Base-by-base conservation (phyloP, 208 protist species). In the Wallacemonas sp. region DNA sequence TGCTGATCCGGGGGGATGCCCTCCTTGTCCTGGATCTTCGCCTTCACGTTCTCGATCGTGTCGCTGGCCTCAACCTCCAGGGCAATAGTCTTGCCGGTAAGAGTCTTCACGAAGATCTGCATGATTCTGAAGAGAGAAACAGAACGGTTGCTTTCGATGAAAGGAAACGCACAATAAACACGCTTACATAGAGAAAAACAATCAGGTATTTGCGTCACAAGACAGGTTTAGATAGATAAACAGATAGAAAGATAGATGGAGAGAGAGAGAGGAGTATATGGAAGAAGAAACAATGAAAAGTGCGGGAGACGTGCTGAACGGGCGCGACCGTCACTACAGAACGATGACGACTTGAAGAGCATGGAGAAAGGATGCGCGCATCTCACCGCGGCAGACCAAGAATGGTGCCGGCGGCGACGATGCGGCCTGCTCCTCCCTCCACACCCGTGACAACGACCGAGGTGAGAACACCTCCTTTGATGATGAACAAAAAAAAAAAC, bases 11-110 rank as follows among this genome's bases (percentile, higher is more conserved):
- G 92, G 12, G 94, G 92, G 73, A 98, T 97, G 63, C 96, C 96
- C 89, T 99, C 98, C 93, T 98, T 99, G 85, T 99, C 97, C 90
- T 99, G 97, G 68, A 99, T 99, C 94, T 99, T 99, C 22, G 92
- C 81, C 90, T 99, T 99, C 73, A 99, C 94, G 64, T 97, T 98
- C 71, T 97, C 92, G 68, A 99, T 98, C 33, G 96, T 97, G 83
- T 99, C 97, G 55, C 75, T 93, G 34, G 88, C 76, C 80, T 99
- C 97, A 12, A 99, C 98, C 81, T 99, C 97, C 12, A 99, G 90
- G 30, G 97, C 98, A 85, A 99, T 98, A 45, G 97, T 99, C 85
- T 99, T 99, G 67, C 98, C 98, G 32, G 98, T 99, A n/a, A 85
- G 79, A 13, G 97, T 98, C 80, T 98, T 98, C 30, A 98, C 91